Conservation (phyloP, 768 basidiomycete genomes). For the Leccinum arenicola region DNA sequence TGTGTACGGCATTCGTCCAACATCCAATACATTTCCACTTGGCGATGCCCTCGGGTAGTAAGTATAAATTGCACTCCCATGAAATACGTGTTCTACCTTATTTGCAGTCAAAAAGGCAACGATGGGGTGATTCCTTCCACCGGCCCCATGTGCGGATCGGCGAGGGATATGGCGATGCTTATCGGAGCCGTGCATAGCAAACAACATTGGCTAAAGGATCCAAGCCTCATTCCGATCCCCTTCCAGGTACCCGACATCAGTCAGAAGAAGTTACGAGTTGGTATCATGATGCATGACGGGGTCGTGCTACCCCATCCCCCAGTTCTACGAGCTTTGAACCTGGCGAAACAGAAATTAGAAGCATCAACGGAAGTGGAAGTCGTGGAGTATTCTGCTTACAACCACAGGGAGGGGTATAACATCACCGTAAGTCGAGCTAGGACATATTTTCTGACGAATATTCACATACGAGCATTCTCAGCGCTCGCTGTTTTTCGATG, state of each 20-base stretch:
- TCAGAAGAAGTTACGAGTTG: conserved; percentile 30
- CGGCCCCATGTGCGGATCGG: conserved; percentile 29
- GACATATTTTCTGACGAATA: too few species aligned
- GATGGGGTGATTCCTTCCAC: conserved; percentile 11
- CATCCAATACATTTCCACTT: conserved; percentile 31
- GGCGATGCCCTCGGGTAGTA: conserved; percentile 14
- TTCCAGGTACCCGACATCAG: conserved; percentile 22
- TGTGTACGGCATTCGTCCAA: conserved; percentile 42
- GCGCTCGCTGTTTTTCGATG: conserved; percentile 38
- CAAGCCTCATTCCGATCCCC: conserved; percentile 32
- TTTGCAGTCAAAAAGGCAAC: conserved; percentile 24
- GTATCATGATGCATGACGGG: conserved; percentile 34
- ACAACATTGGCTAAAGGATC: conserved; percentile 42
- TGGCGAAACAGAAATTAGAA: conserved; percentile 35
- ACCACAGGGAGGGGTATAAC: conserved; percentile 33
- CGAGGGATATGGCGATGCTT: conserved; percentile 25
- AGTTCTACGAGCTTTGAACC: conserved; percentile 37
- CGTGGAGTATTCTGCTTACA: conserved; percentile 34
- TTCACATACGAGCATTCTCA: conserved; percentile 6
- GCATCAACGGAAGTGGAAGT: conserved; percentile 35
- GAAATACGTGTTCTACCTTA: conserved; percentile 7
- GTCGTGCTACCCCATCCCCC: conserved; percentile 42
- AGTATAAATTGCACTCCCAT: conserved; percentile 3
- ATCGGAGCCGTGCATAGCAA: conserved; percentile 24
- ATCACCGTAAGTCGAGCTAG: conserved; percentile 28